Base-by-base conservation (phyloP, 441 rosid genomes). In the Croton setiger region DNA sequence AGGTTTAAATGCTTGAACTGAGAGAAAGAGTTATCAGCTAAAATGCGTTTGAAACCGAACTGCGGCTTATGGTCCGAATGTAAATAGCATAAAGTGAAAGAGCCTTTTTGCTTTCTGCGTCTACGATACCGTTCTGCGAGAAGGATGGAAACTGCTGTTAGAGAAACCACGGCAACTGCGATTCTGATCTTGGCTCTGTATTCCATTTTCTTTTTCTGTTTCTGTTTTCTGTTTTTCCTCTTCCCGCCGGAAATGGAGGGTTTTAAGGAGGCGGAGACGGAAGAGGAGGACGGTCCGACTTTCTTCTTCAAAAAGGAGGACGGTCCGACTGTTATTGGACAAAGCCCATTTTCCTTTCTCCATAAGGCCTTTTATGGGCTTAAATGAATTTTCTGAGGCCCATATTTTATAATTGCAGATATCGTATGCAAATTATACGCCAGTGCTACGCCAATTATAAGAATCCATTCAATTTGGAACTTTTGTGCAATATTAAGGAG, bases 21-120 rank as follows among this genome's bases (percentile, higher is more conserved):
- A 74, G 92, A 85, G 66, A 80, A 90, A 12, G 96, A 88, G 75
- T 94, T 94, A 71, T 94, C 98, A 0, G 96, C 91, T 51, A 90
- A 82, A 69, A 88, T 82, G 41, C 92, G 88, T 81, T 88, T 89
- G 85, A 91, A 94, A 33, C 74, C 41, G 62, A 74, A 67, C 81
- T 94, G 98, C 0, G 93, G 96, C 80, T 87, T 91, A 20, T 57
- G 74, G 12, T 87, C 88, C 8, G 90, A 75, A 47, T 81, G 91
- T 37, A 90, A 80, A 81, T 90, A 88, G 74, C 96, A 91, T 43
- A 76, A 61, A 78, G 64, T 64, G 13, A 37, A 14, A 61, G 68
- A 43, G 80, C 74, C 57, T 59, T 76, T 70, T 64, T 64, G 81
- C 67, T 76, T 83, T 64, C 84, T 74, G 17, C 87, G 83, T 13